These are phyloP conservation scores for Nyctanthes arbortristis DNA, from an alignment of 257 asterid species.

Conservation along the genomic window DNA sequence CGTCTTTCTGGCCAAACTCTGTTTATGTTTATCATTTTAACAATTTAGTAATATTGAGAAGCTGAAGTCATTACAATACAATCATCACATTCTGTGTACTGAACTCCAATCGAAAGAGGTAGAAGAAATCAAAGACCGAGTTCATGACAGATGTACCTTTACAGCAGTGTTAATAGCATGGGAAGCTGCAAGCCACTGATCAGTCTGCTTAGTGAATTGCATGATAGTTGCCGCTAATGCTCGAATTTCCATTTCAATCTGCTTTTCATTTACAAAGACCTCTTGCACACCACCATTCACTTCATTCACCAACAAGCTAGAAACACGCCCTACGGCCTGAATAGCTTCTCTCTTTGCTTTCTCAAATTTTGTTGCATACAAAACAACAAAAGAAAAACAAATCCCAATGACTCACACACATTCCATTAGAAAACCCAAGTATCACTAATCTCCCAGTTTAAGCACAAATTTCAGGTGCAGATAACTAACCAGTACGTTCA, in stretches of 20 bases:
- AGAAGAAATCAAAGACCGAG: background rate
- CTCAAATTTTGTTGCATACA: slow-evolving; percentile 36
- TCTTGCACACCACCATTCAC: slow-evolving; percentile 82
- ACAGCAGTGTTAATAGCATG: slow-evolving; percentile 78
- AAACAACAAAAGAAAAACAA: background rate
- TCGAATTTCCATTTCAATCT: slow-evolving; percentile 79
- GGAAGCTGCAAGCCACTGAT: slow-evolving; percentile 89
- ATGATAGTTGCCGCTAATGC: slow-evolving; percentile 53
- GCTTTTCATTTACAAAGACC: slow-evolving; percentile 70
- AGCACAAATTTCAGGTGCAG: background rate
- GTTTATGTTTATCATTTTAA: background rate
- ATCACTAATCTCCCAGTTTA: background rate
- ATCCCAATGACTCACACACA: background rate
- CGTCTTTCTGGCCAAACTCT: background rate
- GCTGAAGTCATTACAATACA: no score
- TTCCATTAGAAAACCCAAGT: background rate
- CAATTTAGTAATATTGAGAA: background rate
- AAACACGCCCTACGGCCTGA: slow-evolving; percentile 50
- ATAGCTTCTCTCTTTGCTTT: slow-evolving; percentile 77
- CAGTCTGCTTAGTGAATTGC: slow-evolving; percentile 76
- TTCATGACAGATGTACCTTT: slow-evolving; percentile 49
- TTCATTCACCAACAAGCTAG: slow-evolving; percentile 67
- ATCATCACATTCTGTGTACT: no score
- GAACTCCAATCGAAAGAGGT: background rate
- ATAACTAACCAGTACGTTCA: slow-evolving; percentile 62